Evolutionary conservation across 176 grass and related monocot genomes (phyloP).

Genomic region (Triticum dicoccoides): DNA sequence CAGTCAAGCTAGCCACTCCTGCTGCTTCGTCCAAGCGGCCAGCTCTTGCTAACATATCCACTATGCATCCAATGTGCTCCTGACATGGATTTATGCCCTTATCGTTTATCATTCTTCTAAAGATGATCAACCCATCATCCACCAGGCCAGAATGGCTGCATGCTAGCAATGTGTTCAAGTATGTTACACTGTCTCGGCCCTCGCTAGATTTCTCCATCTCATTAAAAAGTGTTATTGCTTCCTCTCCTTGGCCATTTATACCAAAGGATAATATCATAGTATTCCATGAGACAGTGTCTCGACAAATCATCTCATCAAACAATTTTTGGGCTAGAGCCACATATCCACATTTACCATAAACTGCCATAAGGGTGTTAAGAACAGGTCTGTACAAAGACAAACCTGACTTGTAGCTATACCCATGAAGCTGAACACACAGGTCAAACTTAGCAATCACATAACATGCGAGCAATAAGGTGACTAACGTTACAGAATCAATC

Average conservation of each 20-base stretch:
- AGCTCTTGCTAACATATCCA: constrained; percentile 74
- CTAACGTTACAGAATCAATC: constrained; percentile 51
- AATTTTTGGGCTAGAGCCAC: constrained; percentile 42
- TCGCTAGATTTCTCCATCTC: constrained; percentile 50
- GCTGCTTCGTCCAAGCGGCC: constrained; percentile 60
- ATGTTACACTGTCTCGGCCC: constrained; percentile 56
- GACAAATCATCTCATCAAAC: constrained; percentile 62
- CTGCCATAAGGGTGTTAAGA: constrained; percentile 64
- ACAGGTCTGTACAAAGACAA: constrained; percentile 49
- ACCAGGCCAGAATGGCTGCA: constrained; percentile 71
- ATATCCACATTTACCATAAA: constrained; percentile 78
- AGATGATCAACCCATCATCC: constrained; percentile 50
- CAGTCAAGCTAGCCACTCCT: constrained; percentile 38
- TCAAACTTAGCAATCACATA: constrained; percentile 56
- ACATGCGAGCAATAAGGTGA: constrained; percentile 59
- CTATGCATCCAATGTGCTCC: constrained; percentile 65
- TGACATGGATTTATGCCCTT: constrained; percentile 35
- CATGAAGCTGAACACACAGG: constrained; percentile 59
- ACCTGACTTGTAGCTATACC: constrained; percentile 57
- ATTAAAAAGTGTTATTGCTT: constrained; percentile 53
- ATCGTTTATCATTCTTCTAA: constrained; percentile 58
- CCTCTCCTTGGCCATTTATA: constrained; percentile 60
- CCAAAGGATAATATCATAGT: constrained; percentile 72
- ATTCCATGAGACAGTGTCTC: constrained; percentile 62
- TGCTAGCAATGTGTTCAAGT: constrained; percentile 61